Evolutionary conservation across 305 asterid genomes (phyloP).

Genomic region (Fraxinus sp.): DNA sequence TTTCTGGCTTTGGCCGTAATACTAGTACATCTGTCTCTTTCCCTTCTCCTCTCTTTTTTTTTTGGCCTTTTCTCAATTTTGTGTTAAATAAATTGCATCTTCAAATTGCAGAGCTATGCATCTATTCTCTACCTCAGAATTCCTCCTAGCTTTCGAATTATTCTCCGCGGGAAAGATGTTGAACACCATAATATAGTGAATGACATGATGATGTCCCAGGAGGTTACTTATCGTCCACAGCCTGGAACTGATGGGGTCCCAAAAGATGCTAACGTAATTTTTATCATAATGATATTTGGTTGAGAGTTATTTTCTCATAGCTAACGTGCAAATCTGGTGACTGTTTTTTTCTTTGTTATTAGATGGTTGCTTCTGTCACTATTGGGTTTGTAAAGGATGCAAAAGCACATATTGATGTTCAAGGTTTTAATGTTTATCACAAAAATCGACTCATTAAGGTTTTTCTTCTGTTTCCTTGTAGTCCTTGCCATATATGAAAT

Average conservation of each 20-base stretch:
- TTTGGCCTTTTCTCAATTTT: background rate
- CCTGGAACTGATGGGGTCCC: constrained; percentile 68
- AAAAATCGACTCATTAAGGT: constrained; percentile 98
- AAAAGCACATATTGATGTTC: constrained; percentile 87
- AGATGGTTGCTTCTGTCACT: constrained; percentile 90
- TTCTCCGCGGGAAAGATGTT: constrained; percentile 87
- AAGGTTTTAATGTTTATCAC: constrained; percentile 96
- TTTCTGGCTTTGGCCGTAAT: background rate
- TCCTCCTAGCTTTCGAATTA: constrained; percentile 78
- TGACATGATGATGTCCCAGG: constrained; percentile 99
- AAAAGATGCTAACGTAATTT: constrained; percentile 62
- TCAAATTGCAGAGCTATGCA: constrained; percentile 76
- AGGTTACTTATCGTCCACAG: constrained; percentile 87
- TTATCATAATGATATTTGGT: constrained; percentile 8
- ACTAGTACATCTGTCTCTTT: background rate
- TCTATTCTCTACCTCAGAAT: constrained; percentile 92
- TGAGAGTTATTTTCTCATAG: constrained; percentile 8
- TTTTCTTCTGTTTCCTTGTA: constrained; percentile 11
- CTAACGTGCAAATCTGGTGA: constrained; percentile 18
- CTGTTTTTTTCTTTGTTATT: constrained; percentile 24
- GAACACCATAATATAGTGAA: constrained; percentile 93
- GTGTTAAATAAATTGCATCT: constrained; percentile 17
- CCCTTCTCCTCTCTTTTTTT: background rate
- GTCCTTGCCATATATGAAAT: background rate
- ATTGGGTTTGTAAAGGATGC: constrained; percentile 99